A percentile compares a stretch with the other conserved stretches of the same genome.
These are phyloP conservation scores for Trichoderma afroharzianum DNA, from an alignment of 2,329 filamentous ascomycete species.

Conservation along the genomic window DNA sequence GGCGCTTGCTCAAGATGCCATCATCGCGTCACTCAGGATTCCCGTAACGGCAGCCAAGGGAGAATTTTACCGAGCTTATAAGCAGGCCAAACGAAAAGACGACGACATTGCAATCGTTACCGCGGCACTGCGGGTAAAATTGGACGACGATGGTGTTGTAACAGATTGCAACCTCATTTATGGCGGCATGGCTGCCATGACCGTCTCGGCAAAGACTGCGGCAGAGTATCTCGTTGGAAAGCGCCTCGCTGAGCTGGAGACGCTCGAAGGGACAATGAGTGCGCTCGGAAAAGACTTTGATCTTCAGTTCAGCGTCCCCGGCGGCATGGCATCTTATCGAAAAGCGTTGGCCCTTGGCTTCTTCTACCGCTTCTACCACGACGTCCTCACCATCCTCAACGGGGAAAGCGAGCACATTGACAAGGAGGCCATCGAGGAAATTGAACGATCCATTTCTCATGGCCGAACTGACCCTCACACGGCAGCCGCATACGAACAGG, in stretches of 20 bases:
- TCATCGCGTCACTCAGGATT: slow-evolving; percentile 85
- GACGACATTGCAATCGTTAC: slow-evolving; percentile 99
- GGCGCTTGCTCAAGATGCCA: slow-evolving; percentile 72
- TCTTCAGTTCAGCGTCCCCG: slow-evolving; percentile 83
- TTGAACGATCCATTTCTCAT: slow-evolving; percentile 77
- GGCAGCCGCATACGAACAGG: slow-evolving; percentile 73
- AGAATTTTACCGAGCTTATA: slow-evolving; percentile 86
- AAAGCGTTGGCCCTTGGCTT: slow-evolving; percentile 88
- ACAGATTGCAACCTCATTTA: slow-evolving; percentile 78
- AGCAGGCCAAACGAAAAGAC: slow-evolving; percentile 95
- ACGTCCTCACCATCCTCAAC: slow-evolving; percentile 65
- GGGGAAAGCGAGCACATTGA: slow-evolving; percentile 52
- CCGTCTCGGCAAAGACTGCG: slow-evolving; percentile 78
- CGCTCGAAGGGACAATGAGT: slow-evolving; percentile 85
- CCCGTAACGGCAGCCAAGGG: slow-evolving; percentile 70
- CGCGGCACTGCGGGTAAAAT: slow-evolving; percentile 70
- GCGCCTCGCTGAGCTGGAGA: slow-evolving; percentile 73
- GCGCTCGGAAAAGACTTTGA: slow-evolving; percentile 88
- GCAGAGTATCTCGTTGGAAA: slow-evolving; percentile 72
- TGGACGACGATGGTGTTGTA: slow-evolving; percentile 68
- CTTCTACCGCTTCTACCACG: slow-evolving; percentile 97
- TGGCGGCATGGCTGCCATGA: slow-evolving; percentile 91
- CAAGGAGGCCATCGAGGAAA: slow-evolving; percentile 72
- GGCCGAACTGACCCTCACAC: slow-evolving; percentile 76
- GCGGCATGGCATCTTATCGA: slow-evolving; percentile 95